Evolutionary conservation across 2,329 filamentous ascomycete genomes (phyloP).

Genomic region (Hysterium pulicare): DNA sequence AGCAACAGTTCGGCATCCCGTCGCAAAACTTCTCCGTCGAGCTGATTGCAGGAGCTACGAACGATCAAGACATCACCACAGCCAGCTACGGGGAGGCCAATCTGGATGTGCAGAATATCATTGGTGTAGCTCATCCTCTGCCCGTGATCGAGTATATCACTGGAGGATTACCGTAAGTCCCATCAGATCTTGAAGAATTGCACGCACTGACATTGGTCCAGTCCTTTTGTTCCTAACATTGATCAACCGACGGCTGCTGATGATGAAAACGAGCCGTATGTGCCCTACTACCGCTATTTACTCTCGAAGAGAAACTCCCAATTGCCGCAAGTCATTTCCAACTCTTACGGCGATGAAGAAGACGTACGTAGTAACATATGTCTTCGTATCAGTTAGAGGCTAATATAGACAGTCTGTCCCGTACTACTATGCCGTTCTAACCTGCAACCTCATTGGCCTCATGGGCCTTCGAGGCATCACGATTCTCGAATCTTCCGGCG

Average conservation of each 20-base stretch:
- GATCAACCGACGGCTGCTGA: constrained; percentile 41
- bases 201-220: no score
- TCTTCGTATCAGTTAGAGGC: no score
- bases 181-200: no score
- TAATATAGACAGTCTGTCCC: constrained; percentile 57
- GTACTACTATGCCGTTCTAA: constrained; percentile 53
- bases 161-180: no score
- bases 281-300: constrained; percentile 53
- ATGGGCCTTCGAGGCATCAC: constrained; percentile 60
- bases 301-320: constrained; percentile 36
- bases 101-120: constrained; percentile 8
- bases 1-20: no score
- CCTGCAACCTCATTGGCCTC: constrained; percentile 60
- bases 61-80: constrained; percentile 4
- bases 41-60: constrained; percentile 5
- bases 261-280: constrained; percentile 54
- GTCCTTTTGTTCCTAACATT: constrained; percentile 25
- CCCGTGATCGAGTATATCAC: constrained; percentile 54
- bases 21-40: constrained; percentile 6
- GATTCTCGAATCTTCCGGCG: constrained; percentile 58
- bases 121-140: constrained; percentile 6
- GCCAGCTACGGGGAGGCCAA: constrained; percentile 9
- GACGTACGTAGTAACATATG: no score
- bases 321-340: constrained; percentile 55
- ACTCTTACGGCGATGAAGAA: constrained; percentile 60